Percentiles rank a stretch among this genome's conserved stretches.
phyloP scores from a whole-genome alignment of 495 filamentous ascomycete genomes.

The Podospora australis region DNA sequence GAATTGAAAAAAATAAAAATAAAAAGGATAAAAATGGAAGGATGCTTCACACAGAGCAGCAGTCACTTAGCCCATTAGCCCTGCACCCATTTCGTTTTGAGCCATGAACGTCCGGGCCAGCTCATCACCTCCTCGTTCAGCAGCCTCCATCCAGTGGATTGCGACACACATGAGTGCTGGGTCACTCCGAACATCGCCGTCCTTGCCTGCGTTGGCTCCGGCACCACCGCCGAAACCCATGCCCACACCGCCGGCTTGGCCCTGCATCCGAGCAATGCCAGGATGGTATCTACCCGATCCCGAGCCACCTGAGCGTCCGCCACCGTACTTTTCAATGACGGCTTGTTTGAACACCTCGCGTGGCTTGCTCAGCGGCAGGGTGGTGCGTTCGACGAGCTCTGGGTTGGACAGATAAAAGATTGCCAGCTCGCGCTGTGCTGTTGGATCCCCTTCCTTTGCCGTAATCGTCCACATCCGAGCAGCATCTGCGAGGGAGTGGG shows the following conservation, averaged over 20 bases:
- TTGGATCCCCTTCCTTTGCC: conserved; percentile 85
- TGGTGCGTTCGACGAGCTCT: conserved; percentile 76
- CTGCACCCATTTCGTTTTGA: conserved; percentile 44
- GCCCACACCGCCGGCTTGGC: conserved; percentile 4
- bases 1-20: not conserved
- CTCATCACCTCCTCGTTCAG: conserved; percentile 77
- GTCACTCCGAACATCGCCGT: conserved; percentile 59
- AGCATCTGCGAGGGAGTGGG: conserved; percentile 72
- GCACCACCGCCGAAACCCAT: conserved; percentile 12
- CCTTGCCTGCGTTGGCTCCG: conserved; percentile 19
- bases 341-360: conserved; percentile 88
- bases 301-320: conserved; percentile 21
- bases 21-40: not conserved
- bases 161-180: conserved; percentile 92
- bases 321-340: conserved; percentile 66
- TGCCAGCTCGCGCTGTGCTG: conserved; percentile 89
- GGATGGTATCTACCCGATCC: conserved; percentile 26
- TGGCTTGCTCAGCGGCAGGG: conserved; percentile 75
- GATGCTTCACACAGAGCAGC: not conserved
- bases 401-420: conserved; percentile 93
- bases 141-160: conserved; percentile 97
- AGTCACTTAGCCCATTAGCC: conserved; percentile 18
- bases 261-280: conserved; percentile 14
- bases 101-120: conserved; percentile 80
- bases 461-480: conserved; percentile 91